These are phyloP conservation scores for Endothia cerciana DNA, from an alignment of 2,329 filamentous ascomycete genomes.

Conservation along the genomic window DNA sequence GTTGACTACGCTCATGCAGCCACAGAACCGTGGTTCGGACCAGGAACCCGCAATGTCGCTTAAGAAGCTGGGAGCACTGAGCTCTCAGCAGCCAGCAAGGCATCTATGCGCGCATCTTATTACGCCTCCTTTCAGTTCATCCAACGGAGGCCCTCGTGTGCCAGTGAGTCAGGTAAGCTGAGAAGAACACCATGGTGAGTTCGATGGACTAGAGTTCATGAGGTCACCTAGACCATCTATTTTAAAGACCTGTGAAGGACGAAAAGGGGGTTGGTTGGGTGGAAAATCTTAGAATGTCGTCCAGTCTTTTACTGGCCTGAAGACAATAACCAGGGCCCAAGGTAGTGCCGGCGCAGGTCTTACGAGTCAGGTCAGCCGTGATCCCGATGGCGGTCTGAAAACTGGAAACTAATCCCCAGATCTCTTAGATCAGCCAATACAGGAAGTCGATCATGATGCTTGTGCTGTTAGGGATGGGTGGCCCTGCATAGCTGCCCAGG, in stretches of 20 bases:
- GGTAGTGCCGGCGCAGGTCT: neutral
- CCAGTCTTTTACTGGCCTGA: neutral
- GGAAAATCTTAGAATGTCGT: neutral
- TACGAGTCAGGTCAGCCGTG: neutral
- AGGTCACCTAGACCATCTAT: neutral
- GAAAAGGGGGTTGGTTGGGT: neutral
- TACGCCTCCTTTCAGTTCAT: neutral
- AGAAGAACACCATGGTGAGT: neutral
- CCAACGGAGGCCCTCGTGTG: neutral
- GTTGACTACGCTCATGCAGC: neutral
- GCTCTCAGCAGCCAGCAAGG: neutral
- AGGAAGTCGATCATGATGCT: neutral
- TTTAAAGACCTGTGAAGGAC: neutral
- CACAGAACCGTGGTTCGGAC: neutral
- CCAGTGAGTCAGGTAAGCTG: neutral
- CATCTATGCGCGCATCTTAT: neutral
- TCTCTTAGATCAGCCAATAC: constrained; percentile 1
- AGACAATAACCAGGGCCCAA: neutral
- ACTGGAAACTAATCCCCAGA: neutral
- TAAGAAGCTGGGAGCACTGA: too few relatives aligned
- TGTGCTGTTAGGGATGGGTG: constrained; percentile 17
- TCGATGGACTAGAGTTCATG: neutral
- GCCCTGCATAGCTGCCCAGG: constrained; percentile 19
- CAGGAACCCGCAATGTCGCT: neutral
- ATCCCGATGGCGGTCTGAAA: neutral